These are phyloP conservation scores for Trichophaea hybrida DNA, from an alignment of 2,329 filamentous ascomycete species.

Conservation along the genomic window DNA sequence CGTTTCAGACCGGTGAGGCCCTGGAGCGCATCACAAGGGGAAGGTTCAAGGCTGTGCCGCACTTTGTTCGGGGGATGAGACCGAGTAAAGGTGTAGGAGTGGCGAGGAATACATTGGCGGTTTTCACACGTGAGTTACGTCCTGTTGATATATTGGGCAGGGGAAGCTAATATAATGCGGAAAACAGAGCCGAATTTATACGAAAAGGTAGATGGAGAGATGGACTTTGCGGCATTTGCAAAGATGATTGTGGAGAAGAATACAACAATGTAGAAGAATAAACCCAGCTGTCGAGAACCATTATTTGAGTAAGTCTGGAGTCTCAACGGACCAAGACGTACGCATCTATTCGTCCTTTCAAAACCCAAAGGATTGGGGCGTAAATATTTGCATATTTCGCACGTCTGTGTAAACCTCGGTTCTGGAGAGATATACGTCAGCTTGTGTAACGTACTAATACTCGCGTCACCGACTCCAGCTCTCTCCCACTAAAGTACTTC, in stretches of 20 bases:
- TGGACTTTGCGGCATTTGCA: slow-evolving; percentile 61
- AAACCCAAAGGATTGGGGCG: too few relatives aligned
- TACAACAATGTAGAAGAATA: slow-evolving; percentile 9
- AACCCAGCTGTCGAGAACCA: too few relatives aligned
- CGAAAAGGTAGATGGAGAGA: slow-evolving; percentile 55
- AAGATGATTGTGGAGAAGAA: slow-evolving; percentile 38
- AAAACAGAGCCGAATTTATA: slow-evolving; percentile 63
- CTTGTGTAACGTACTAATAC: too few relatives aligned
- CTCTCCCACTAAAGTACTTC: too few relatives aligned
- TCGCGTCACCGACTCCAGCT: too few relatives aligned
- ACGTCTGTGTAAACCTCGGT: too few relatives aligned
- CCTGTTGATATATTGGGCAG: not conserved
- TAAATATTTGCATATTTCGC: too few relatives aligned
- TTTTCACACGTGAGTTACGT: slow-evolving; percentile 56
- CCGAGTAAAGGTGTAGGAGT: slow-evolving; percentile 39
- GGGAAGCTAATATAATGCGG: not conserved
- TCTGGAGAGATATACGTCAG: too few relatives aligned
- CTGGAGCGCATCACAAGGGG: slow-evolving; percentile 84
- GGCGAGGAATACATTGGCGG: slow-evolving; percentile 77
- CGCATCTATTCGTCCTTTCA: too few relatives aligned
- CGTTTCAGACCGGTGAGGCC: slow-evolving; percentile 90
- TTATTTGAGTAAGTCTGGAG: too few relatives aligned
- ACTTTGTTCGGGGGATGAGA: slow-evolving; percentile 73
- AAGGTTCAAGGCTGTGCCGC: slow-evolving; percentile 82
- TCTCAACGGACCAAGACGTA: too few relatives aligned